phyloP scores from a whole-genome alignment of 495 filamentous ascomycete species.

The Talaromyces stipitatus region DNA sequence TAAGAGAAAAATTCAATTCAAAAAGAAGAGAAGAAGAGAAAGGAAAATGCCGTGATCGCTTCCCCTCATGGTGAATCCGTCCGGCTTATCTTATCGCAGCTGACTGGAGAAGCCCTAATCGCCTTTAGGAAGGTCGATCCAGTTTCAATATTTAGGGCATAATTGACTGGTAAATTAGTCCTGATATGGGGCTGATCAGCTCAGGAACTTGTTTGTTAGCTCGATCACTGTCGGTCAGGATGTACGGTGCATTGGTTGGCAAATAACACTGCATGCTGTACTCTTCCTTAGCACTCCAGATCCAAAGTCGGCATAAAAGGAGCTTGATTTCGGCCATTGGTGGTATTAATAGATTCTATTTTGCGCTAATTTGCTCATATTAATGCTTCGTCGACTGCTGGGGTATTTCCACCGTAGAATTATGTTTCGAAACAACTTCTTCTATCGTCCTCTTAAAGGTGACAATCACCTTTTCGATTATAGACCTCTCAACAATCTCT shows the following conservation, averaged over 20 bases:
- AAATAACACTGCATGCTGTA: neutral
- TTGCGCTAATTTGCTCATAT: neutral
- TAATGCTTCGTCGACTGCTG: neutral
- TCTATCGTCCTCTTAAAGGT: neutral
- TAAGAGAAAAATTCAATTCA: neutral
- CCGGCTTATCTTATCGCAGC: neutral
- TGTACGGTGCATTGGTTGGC: neutral
- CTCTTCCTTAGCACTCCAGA: neutral
- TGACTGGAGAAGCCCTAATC: neutral
- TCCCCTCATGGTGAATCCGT: neutral
- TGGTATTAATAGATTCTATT: too few species aligned
- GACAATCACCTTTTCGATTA: neutral
- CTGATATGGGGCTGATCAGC: too few species aligned
- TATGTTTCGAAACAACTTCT: neutral
- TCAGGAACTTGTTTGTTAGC: too few species aligned
- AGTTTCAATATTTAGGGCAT: neutral
- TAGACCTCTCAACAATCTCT: neutral
- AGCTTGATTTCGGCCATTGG: too few species aligned
- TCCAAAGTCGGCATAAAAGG: too few species aligned
- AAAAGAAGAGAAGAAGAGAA: neutral
- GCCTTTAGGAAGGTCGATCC: neutral
- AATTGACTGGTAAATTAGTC: neutral
- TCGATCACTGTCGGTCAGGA: neutral
- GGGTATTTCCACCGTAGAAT: neutral
- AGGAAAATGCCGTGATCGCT: neutral